These are phyloP conservation scores for Sarcomyxa edulis DNA, from an alignment of 768 basidiomycete genomes.

Conservation along the genomic window DNA sequence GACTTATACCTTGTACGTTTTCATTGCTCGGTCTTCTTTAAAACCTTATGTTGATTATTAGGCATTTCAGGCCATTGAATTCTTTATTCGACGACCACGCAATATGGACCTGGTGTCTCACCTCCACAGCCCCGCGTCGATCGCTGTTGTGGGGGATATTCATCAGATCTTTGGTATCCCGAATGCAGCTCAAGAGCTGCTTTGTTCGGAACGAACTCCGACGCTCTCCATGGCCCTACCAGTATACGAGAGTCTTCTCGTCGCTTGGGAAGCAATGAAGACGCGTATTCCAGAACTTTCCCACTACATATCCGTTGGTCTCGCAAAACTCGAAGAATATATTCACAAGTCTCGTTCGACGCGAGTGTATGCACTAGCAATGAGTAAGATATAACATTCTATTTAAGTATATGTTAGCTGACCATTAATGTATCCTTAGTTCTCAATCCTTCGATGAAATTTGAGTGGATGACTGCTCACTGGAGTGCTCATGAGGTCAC, in stretches of 20 bases:
- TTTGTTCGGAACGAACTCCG: conserved; percentile 27
- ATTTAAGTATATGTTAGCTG: no score
- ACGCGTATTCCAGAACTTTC: conserved; percentile 16
- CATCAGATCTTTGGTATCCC: conserved; percentile 18
- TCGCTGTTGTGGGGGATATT: no score
- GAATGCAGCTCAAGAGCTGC: conserved; percentile 25
- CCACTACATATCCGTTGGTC: conserved; percentile 19
- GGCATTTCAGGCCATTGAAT: conserved; percentile 10
- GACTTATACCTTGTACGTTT: conserved; percentile 24
- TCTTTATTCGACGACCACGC: no score
- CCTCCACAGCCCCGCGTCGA: no score
- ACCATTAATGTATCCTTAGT: no score
- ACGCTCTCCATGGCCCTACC: conserved; percentile 27
- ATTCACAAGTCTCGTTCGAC: conserved; percentile 15
- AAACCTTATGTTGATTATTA: not conserved
- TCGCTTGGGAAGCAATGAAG: conserved; percentile 10
- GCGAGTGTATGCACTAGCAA: conserved; percentile 24
- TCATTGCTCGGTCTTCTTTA: conserved; percentile 6
- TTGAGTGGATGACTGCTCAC: conserved; percentile 13
- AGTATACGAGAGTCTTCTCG: conserved; percentile 23
- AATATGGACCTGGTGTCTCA: no score
- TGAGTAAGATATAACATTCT: conserved; percentile 17
- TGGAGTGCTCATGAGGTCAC: conserved; percentile 8
- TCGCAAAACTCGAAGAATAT: conserved; percentile 28
- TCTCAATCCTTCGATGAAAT: conserved; percentile 15